Conservation (phyloP, 805 yeast species). For the Pichia cephalocereana region DNA sequence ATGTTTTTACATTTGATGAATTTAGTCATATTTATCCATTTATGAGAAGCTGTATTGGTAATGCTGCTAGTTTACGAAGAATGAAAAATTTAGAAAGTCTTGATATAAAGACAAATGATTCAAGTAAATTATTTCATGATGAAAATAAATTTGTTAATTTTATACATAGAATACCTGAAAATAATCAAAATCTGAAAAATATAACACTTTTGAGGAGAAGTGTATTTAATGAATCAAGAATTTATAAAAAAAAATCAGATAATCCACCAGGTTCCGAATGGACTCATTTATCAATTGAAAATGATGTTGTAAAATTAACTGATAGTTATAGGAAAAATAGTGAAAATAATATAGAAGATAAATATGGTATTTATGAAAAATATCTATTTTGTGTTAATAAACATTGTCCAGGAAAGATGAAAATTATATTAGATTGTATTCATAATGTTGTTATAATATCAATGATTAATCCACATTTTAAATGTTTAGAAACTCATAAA, state of each 20-base stretch:
- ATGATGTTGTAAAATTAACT: background rate
- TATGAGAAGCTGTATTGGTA: constrained; percentile 1
- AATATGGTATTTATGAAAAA: constrained; percentile 1
- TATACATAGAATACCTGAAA: no score
- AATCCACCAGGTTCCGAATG: constrained; percentile 2
- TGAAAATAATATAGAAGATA: background rate
- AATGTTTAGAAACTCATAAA: constrained; percentile 7
- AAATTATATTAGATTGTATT: constrained; percentile 6
- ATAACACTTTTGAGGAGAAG: background rate
- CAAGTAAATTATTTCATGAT: background rate
- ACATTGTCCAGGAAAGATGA: constrained; percentile 7
- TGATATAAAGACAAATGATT: background rate
- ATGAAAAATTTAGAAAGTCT: background rate
- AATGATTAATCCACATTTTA: constrained; percentile 2
- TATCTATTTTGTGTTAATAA: constrained; percentile 1
- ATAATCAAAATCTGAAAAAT: no score
- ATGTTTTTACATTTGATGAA: constrained; percentile 5
- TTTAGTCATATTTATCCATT: constrained; percentile 10
- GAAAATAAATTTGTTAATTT: background rate
- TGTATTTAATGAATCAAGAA: background rate
- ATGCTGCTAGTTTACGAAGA: background rate
- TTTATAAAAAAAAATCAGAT: background rate
- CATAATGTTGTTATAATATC: constrained; percentile 7
- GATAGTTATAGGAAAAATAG: background rate
- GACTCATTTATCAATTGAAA: constrained; percentile 1